Evolutionary conservation across 2,329 filamentous ascomycete genomes (phyloP).

Genomic region (Mycosphaerelloides madeirae): DNA sequence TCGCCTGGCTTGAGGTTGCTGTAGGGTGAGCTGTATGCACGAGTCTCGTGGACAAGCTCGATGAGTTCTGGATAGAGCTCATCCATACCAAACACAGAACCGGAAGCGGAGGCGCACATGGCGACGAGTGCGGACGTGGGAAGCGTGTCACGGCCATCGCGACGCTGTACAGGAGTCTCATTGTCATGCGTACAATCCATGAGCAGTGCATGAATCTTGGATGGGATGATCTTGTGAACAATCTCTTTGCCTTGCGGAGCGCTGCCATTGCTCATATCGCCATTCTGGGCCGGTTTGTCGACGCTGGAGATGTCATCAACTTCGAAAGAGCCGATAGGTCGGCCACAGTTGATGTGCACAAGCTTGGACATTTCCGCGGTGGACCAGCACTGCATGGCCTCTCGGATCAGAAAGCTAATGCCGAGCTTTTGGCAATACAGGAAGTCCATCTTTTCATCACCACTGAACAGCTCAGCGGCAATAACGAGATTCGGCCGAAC

Average conservation of each 20-base stretch:
- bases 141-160: conserved; percentile 87
- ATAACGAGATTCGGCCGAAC: conserved; percentile 85
- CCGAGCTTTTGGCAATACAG: conserved; percentile 91
- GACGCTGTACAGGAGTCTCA: conserved; percentile 89
- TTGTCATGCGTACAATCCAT: conserved; percentile 99
- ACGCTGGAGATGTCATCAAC: conserved; percentile 75
- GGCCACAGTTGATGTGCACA: conserved; percentile 87
- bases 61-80: conserved; percentile 90
- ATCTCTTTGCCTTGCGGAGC: conserved; percentile 52
- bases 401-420: conserved; percentile 84
- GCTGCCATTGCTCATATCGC: conserved; percentile 28
- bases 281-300: conserved; percentile 40
- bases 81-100: conserved; percentile 97
- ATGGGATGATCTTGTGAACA: conserved; percentile 77
- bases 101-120: conserved; percentile 92
- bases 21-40: conserved; percentile 73
- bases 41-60: conserved; percentile 86
- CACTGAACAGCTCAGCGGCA: conserved; percentile 91
- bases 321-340: conserved; percentile 95
- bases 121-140: conserved; percentile 89
- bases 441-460: conserved; percentile 93
- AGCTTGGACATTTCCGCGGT: conserved; percentile 87
- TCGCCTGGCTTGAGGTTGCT: conserved; percentile 49
- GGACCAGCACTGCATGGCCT: conserved; percentile 98
- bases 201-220: conserved; percentile 86